Percentiles rank a stretch among this genome's conserved stretches.
Conservation (phyloP, 345 rosid species). For the Corymbia maculata region DNA sequence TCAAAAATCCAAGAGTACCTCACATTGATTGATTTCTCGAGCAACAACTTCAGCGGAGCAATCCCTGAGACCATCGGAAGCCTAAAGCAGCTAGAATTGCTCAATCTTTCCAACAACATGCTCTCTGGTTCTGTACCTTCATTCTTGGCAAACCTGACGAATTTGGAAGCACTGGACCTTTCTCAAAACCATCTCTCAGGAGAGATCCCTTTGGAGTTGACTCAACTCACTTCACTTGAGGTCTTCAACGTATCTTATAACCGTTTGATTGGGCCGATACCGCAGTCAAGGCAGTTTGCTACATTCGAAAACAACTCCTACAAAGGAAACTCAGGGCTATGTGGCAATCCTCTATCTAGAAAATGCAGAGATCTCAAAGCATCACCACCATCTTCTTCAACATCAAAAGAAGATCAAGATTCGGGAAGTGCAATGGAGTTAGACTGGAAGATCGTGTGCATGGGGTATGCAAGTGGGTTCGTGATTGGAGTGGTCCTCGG, state of each 20-base stretch:
- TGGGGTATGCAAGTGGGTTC: not conserved
- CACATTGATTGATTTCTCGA: not conserved
- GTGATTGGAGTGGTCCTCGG: not conserved
- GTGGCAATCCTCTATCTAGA: not conserved
- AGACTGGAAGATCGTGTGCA: not conserved
- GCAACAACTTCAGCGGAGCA: not conserved
- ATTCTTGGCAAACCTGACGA: not conserved
- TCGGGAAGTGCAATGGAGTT: not conserved
- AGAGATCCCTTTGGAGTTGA: not conserved
- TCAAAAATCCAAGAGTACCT: not conserved
- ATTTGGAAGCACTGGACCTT: not conserved
- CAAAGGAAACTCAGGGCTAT: not conserved
- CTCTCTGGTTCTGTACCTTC: not conserved
- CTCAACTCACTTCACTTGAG: not conserved
- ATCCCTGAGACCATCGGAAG: not conserved
- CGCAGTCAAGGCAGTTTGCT: not conserved
- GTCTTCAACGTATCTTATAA: slow-evolving; percentile 9
- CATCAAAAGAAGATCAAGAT: not conserved
- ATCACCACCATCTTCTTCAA: not conserved
- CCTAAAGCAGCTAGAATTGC: not conserved
- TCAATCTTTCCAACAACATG: not conserved
- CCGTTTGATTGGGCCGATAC: slow-evolving; percentile 1
- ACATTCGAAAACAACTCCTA: not conserved
- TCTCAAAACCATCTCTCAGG: slow-evolving; percentile 5
- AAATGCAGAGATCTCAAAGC: not conserved